phyloP scores from a whole-genome alignment of 2,329 filamentous ascomycete genomes.

The Clonostachys byssicola region DNA sequence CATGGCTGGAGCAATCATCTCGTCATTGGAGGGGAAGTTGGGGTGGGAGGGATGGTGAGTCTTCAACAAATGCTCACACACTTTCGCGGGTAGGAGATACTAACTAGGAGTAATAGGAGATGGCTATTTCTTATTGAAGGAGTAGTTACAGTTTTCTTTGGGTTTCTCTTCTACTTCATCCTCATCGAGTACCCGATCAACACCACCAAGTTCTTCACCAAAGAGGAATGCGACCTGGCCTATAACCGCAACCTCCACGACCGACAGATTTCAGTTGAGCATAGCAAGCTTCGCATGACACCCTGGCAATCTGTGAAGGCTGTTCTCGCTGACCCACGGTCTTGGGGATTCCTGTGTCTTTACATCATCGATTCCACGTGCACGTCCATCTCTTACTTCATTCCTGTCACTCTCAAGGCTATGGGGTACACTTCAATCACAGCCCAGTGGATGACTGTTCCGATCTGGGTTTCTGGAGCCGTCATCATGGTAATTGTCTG shows the following conservation, averaged over 20 bases:
- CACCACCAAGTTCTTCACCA: conserved; percentile 23
- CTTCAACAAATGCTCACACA: background rate
- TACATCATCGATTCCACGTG: conserved; percentile 4
- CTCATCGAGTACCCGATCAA: conserved; percentile 28
- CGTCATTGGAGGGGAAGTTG: conserved; percentile 18
- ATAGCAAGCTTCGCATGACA: background rate
- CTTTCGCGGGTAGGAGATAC: background rate
- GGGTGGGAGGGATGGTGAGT: conserved; percentile 9
- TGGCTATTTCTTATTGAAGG: conserved; percentile 28
- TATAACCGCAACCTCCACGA: conserved; percentile 31
- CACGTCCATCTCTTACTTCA: conserved; percentile 39
- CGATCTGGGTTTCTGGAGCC: conserved; percentile 12
- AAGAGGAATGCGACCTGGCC: conserved; percentile 32
- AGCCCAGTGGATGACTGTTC: conserved; percentile 17
- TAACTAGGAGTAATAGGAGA: background rate
- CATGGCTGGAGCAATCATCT: conserved; percentile 30
- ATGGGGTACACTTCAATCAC: conserved; percentile 15
- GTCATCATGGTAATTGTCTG: conserved; percentile 11
- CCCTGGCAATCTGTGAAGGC: background rate
- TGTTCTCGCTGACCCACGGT: background rate
- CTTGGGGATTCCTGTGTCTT: background rate
- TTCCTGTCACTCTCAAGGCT: conserved; percentile 14
- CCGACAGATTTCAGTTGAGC: conserved; percentile 15
- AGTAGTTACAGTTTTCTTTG: conserved; percentile 5
- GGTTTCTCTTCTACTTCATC: conserved; percentile 4